Percentiles rank a stretch among this genome's conserved stretches.
Conservation (phyloP, 2,329 filamentous ascomycete genomes). For the Cadophora malorum region DNA sequence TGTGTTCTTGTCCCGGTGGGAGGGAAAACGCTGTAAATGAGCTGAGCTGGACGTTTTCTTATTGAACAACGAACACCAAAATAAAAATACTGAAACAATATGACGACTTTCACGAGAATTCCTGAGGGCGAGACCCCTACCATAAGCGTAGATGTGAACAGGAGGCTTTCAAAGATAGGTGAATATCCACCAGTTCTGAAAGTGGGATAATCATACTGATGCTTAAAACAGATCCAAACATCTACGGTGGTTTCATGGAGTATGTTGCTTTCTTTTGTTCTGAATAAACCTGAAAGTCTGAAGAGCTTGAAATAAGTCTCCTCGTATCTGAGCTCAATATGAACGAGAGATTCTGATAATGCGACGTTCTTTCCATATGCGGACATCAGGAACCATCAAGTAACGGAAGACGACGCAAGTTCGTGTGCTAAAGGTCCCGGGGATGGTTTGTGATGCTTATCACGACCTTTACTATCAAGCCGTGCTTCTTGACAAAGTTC, state of each 20-base stretch:
- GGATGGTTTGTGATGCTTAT: neutral
- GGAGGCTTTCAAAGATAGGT: constrained; percentile 71
- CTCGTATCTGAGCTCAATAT: no score
- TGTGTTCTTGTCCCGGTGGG: neutral
- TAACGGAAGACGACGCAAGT: neutral
- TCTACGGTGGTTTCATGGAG: constrained; percentile 87
- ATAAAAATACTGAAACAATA: constrained; percentile 50
- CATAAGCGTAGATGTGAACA: constrained; percentile 68
- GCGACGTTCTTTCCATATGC: no score
- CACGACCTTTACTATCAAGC: no score
- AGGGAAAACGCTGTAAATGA: neutral
- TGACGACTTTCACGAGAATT: constrained; percentile 78
- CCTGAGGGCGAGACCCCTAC: constrained; percentile 63
- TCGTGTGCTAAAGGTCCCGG: neutral
- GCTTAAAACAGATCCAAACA: constrained; percentile 64
- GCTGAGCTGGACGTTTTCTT: constrained; percentile 8
- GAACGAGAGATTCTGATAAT: no score
- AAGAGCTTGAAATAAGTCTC: no score
- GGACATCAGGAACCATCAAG: no score
- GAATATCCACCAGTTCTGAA: constrained; percentile 5
- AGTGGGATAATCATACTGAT: constrained; percentile 20
- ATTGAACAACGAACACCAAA: neutral
- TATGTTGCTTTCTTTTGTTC: constrained; percentile 50
- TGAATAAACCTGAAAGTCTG: no score
- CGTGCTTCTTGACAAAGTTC: no score